A percentile compares a stretch with the other conserved stretches of the same genome.
Conservation (phyloP, 495 filamentous ascomycete genomes). For the Cercophora scortea region DNA sequence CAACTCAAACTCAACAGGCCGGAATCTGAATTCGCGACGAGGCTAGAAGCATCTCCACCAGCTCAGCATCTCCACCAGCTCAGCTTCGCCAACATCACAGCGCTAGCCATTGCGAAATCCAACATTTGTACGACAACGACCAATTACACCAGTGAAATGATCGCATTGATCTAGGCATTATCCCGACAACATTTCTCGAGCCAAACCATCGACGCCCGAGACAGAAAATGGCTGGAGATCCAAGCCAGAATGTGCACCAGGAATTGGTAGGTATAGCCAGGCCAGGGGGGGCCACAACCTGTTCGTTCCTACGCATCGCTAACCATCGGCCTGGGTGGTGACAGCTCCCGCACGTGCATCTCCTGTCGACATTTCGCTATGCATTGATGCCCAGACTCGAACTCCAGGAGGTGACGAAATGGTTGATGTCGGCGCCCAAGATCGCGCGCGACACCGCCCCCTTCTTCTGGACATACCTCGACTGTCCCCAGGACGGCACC, state of each 20-base stretch:
- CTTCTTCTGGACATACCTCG: conserved; percentile 88
- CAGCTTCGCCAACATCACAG: background rate
- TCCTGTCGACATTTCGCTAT: conserved; percentile 70
- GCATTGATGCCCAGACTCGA: conserved; percentile 58
- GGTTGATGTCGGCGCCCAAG: conserved; percentile 70
- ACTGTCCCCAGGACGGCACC: conserved; percentile 70
- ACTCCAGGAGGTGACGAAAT: conserved; percentile 63
- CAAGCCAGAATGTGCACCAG: conserved; percentile 28
- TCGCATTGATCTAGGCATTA: conserved; percentile 1
- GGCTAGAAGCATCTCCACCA: background rate
- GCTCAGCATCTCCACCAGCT: background rate
- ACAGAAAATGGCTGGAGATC: conserved; percentile 20
- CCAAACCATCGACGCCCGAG: background rate
- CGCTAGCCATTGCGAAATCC: no score
- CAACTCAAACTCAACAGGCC: conserved; percentile 11
- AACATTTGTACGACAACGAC: background rate
- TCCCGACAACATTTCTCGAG: background rate
- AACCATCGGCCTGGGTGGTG: conserved; percentile 1
- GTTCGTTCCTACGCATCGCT: background rate
- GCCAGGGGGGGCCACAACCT: background rate
- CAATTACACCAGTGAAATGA: background rate
- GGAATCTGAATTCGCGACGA: conserved; percentile 10
- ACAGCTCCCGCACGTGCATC: conserved; percentile 79
- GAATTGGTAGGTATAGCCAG: conserved; percentile 21
- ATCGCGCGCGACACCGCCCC: conserved; percentile 66